Conservation (phyloP, 2,329 filamentous ascomycete species). For the Monosporascus sp. region DNA sequence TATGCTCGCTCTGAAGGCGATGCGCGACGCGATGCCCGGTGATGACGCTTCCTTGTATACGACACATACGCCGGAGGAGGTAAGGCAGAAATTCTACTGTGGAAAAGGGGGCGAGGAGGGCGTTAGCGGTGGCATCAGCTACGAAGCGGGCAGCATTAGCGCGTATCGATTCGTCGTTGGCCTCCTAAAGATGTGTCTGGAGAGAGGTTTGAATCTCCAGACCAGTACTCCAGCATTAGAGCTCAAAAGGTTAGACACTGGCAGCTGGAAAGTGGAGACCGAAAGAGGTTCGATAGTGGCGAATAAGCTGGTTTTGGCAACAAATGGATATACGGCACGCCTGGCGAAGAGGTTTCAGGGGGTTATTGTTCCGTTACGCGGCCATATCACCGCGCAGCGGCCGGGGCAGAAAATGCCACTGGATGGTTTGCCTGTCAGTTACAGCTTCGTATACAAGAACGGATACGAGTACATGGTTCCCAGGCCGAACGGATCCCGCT, state of each 20-base stretch:
- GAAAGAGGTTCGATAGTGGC: constrained; percentile 36
- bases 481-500: constrained; percentile 38
- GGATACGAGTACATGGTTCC: constrained; percentile 66
- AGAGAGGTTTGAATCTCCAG: constrained; percentile 44
- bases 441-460: constrained; percentile 54
- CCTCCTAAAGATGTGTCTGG: constrained; percentile 39
- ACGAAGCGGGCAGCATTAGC: constrained; percentile 37
- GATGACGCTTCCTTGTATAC: constrained; percentile 39
- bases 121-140: constrained; percentile 43
- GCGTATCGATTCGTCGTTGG: constrained; percentile 36
- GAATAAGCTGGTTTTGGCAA: constrained; percentile 43
- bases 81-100: constrained; percentile 34
- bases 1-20: constrained; percentile 34
- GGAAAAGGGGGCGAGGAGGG: constrained; percentile 21
- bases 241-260: constrained; percentile 11
- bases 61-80: constrained; percentile 37
- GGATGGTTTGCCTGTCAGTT: constrained; percentile 43
- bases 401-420: constrained; percentile 30
- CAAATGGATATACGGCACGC: constrained; percentile 47
- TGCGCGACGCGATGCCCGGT: constrained; percentile 38
- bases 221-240: constrained; percentile 42
- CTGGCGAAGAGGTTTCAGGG: constrained; percentile 39
- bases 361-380: constrained; percentile 43
- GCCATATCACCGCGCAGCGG: constrained; percentile 42
- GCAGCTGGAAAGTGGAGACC: constrained; percentile 36